These are phyloP conservation scores for Sideroxylon spinosum DNA, from an alignment of 179 eudicot genomes.

Conservation along the genomic window DNA sequence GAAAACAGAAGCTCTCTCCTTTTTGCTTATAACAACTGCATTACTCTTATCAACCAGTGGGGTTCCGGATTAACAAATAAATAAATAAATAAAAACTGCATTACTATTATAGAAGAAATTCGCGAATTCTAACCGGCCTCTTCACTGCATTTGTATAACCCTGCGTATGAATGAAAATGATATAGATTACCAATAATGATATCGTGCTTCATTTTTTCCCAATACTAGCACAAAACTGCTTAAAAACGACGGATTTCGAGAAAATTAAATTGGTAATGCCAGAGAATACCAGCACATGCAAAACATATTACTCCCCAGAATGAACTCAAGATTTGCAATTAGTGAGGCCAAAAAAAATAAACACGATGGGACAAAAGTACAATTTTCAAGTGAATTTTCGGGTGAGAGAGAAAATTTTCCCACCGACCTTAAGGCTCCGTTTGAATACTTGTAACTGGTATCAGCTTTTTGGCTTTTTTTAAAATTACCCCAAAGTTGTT, in stretches of 20 bases:
- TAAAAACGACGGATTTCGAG: not conserved
- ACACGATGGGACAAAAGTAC: no score
- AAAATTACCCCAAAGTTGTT: no score
- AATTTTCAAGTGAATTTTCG: no score
- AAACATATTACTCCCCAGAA: not conserved
- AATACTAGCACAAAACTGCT: not conserved
- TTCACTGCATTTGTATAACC: constrained; percentile 98
- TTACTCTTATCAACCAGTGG: not conserved
- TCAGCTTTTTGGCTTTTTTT: no score
- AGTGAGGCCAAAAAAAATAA: not conserved
- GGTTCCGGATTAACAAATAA: no score
- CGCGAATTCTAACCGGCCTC: constrained; percentile 86
- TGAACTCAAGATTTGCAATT: not conserved
- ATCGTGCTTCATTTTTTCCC: not conserved
- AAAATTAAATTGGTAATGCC: constrained; percentile 5
- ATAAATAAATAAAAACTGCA: no score
- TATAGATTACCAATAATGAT: constrained; percentile 2
- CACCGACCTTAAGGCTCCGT: no score
- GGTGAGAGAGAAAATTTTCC: not conserved
- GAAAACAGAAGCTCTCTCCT: not conserved
- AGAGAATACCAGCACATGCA: not conserved
- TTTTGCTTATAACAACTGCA: not conserved
- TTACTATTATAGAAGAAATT: constrained; percentile 39
- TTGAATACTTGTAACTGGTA: no score
- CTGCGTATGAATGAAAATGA: constrained; percentile 39